Conservation (phyloP, 176 grass and related monocot species). For the Miscanthus lutarioriparius region DNA sequence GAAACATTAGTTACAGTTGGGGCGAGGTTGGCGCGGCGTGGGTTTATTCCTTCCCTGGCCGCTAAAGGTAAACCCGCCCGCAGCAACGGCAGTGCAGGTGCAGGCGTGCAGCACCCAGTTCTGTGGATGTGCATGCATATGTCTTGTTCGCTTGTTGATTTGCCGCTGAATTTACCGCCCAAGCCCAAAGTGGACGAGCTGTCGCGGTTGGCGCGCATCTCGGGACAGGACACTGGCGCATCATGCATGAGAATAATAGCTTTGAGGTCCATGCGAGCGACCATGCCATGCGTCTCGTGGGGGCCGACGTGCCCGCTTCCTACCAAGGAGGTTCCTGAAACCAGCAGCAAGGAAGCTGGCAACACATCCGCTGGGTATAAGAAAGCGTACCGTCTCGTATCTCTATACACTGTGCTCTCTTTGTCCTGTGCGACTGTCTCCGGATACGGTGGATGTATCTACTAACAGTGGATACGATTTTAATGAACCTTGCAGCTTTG, state of each 20-base stretch:
- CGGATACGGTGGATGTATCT: neutral
- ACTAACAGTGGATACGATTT: neutral
- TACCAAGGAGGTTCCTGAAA: neutral
- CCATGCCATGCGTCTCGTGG: neutral
- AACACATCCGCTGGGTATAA: neutral
- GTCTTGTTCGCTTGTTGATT: slow-evolving; percentile 30
- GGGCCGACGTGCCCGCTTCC: slow-evolving; percentile 12
- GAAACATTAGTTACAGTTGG: slow-evolving; percentile 36
- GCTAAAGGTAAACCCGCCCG: neutral
- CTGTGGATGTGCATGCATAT: neutral
- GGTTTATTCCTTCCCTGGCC: slow-evolving; percentile 39
- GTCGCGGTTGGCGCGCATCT: slow-evolving; percentile 40
- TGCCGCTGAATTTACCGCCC: neutral
- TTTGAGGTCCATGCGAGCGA: neutral
- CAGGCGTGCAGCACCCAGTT: neutral
- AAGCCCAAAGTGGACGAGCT: slow-evolving; percentile 32
- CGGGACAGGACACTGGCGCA: neutral
- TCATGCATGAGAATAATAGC: slow-evolving; percentile 12
- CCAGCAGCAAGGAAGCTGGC: neutral
- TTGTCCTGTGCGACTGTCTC: slow-evolving; percentile 32
- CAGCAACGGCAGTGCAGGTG: neutral
- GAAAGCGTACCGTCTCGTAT: slow-evolving; percentile 1
- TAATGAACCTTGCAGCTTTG: neutral
- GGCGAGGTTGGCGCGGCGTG: slow-evolving; percentile 27
- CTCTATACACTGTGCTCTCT: neutral